A percentile compares a stretch with the other conserved stretches of the same genome.
Conservation (phyloP, 2,329 filamentous ascomycete species). For the Tolypocladium sp. region DNA sequence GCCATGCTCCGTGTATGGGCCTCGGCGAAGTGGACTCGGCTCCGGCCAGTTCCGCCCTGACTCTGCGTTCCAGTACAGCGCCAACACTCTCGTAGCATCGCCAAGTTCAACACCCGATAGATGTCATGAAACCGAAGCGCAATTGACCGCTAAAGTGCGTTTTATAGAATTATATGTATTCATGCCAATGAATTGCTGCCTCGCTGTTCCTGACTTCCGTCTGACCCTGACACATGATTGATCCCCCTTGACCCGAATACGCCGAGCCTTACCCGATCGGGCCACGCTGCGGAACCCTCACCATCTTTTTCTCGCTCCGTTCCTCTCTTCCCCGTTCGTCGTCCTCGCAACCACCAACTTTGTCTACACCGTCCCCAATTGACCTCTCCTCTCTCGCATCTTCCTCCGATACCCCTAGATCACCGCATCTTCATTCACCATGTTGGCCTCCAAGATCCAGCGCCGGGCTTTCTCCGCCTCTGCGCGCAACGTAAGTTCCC, state of each 20-base stretch:
- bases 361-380: slow-evolving; percentile 4
- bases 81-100: background rate
- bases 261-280: slow-evolving; percentile 13
- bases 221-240: background rate
- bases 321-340: slow-evolving; percentile 9
- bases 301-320: slow-evolving; percentile 11
- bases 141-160: no score
- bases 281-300: background rate
- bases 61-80: background rate
- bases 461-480: slow-evolving; percentile 75
- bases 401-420: slow-evolving; percentile 9
- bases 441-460: slow-evolving; percentile 69
- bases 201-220: background rate
- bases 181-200: background rate
- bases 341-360: slow-evolving; percentile 9
- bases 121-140: accelerated
- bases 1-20: background rate
- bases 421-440: slow-evolving; percentile 27
- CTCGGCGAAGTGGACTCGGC: background rate
- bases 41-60: background rate
- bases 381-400: slow-evolving; percentile 8
- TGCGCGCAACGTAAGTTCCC: slow-evolving; percentile 58
- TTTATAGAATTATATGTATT: no score
- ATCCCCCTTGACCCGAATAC: slow-evolving; percentile 5
- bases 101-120: background rate